Conservation (phyloP, 2,329 filamentous ascomycete species). For the Ceratocystis smalleyi region DNA sequence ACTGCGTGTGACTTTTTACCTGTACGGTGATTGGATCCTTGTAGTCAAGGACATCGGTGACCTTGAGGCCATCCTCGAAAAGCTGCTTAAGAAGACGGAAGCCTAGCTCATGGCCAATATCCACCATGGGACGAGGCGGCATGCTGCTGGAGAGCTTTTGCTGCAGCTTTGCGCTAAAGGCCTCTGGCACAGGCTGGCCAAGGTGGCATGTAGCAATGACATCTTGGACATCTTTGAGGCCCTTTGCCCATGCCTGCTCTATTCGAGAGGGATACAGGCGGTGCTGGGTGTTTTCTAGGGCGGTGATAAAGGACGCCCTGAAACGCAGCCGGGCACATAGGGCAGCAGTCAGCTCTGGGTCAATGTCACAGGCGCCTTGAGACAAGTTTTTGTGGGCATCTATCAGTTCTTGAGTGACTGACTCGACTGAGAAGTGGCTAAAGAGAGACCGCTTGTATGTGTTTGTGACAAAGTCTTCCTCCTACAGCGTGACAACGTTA, state of each 20-base stretch:
- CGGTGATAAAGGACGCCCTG: slow-evolving; percentile 45
- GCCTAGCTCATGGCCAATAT: slow-evolving; percentile 57
- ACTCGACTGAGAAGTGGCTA: slow-evolving; percentile 40
- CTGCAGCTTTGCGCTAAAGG: slow-evolving; percentile 83
- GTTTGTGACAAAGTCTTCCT: slow-evolving; percentile 93
- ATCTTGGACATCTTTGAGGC: not conserved
- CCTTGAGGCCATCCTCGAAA: slow-evolving; percentile 55
- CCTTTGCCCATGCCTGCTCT: slow-evolving; percentile 33
- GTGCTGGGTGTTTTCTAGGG: slow-evolving; percentile 34
- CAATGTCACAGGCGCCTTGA: slow-evolving; percentile 10
- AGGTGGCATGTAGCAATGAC: slow-evolving; percentile 24
- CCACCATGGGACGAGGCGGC: slow-evolving; percentile 77
- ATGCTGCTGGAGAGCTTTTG: slow-evolving; percentile 85
- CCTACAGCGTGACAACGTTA: slow-evolving; percentile 33
- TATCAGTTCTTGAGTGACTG: slow-evolving; percentile 40
- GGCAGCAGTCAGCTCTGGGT: slow-evolving; percentile 33
- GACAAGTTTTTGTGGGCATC: slow-evolving; percentile 34
- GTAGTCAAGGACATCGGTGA: slow-evolving; percentile 52
- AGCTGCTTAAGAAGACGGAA: slow-evolving; percentile 53
- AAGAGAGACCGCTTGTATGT: slow-evolving; percentile 72
- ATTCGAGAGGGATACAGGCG: slow-evolving; percentile 32
- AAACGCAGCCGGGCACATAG: slow-evolving; percentile 51
- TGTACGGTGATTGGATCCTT: slow-evolving; percentile 52
- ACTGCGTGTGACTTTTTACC: slow-evolving; percentile 31
- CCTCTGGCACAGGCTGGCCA: slow-evolving; percentile 51